Base-by-base conservation (phyloP, 169 alveolate species). In the Ichthyophthirius multifiliis region DNA sequence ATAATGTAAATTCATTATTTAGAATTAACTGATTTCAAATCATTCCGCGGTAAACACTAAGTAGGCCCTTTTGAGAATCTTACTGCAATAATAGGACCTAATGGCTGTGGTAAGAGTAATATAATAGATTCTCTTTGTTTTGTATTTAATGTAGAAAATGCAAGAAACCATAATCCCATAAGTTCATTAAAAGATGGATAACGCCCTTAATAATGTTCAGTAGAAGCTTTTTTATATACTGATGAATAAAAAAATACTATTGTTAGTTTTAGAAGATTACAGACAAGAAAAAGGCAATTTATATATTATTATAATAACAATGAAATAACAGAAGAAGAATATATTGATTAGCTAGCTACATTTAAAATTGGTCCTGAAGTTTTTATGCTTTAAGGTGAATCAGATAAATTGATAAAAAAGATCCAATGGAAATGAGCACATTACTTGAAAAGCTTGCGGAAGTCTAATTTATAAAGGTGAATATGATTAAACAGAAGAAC, bases 31-130 rank as follows among this genome's bases (percentile, higher is more conserved):
- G 90, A 93, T 83, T 93, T 97, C 86, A 97, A 97, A 86, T 96
- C 99, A 23, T 97, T 97, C 83, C 92, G 88, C 74, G 98, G 97
- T 10, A 85, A 88, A 20, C 98, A 96, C 76, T 84, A 90, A 48
- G 93, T 97, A 0, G 98, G 98, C 0, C 98, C 93, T 27, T 91
- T 90, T 79, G 75, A 83, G 13, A 85, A 95, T 85, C 93, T 97
- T 82, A 95, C 98, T 12, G 98, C 97, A 3, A 94, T 97, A 16
- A 90, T 97, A n/a, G 99, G 99, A 2, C 99, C 98, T 0, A 97
- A 97, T 78, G 99, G 99, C 0, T 94, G 97, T 46, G 99, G 99
- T 13, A 95, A 95, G 76, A 90, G 97, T 31, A 95, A 94, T 67
- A 82, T 95, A n/a, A 87, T 94, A 75, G 98, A 95, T 75, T 97